These are phyloP conservation scores for Clohesyomyces aquaticus DNA, from an alignment of 495 filamentous ascomycete species.

Conservation along the genomic window DNA sequence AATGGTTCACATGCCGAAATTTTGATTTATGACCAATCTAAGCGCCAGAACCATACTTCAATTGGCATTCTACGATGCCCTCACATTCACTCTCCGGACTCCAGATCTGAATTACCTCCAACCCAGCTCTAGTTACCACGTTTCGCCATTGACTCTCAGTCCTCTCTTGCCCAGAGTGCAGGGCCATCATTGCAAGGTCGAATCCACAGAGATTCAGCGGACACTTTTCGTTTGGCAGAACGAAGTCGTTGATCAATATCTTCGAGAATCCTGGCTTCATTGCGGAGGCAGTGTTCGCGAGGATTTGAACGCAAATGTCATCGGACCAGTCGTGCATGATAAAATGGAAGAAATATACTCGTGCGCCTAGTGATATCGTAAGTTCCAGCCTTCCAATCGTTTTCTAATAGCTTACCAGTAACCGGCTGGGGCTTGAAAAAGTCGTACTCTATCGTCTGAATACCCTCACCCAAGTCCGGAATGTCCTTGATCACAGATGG, in stretches of 20 bases:
- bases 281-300: constrained; percentile 3
- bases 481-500: constrained; percentile 41
- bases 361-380: neutral
- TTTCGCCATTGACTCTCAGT: constrained; percentile 40
- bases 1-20: too few species aligned
- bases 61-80: neutral
- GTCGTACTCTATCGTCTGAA: constrained; percentile 48
- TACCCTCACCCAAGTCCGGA: constrained; percentile 11
- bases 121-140: constrained; percentile 36
- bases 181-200: constrained; percentile 44
- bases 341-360: constrained; percentile 12
- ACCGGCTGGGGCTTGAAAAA: constrained; percentile 53
- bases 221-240: constrained; percentile 7
- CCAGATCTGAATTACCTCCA: constrained; percentile 13
- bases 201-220: neutral
- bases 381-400: neutral
- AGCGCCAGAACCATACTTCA: too few species aligned
- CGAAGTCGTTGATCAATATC: constrained; percentile 11
- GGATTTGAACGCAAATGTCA: constrained; percentile 12
- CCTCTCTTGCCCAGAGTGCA: constrained; percentile 40
- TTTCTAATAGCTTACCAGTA: constrained; percentile 25
- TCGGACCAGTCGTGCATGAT: constrained; percentile 26
- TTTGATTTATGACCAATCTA: too few species aligned
- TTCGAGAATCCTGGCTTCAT: constrained; percentile 13
- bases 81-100: neutral